These are phyloP conservation scores for Populus hybrid DNA, from an alignment of 441 rosid genomes.

Conservation along the genomic window DNA sequence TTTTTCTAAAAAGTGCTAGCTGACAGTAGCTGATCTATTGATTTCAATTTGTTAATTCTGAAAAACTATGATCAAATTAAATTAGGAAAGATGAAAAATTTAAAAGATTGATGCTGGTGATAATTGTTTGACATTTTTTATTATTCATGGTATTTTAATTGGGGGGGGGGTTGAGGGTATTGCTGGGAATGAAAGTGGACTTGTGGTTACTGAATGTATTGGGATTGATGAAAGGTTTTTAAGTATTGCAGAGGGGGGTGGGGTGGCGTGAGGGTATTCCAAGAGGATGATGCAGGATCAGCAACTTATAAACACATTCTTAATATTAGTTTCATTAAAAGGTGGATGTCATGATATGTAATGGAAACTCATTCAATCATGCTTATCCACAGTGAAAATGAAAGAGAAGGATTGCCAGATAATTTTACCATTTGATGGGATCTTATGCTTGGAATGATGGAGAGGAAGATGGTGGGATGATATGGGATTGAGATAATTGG, in stretches of 20 bases:
- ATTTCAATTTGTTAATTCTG: background rate
- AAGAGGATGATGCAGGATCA: background rate
- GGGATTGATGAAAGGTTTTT: background rate
- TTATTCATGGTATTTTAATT: background rate
- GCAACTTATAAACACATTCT: background rate
- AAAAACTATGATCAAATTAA: background rate
- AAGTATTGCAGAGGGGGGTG: background rate
- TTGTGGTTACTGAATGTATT: background rate
- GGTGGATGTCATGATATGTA: background rate
- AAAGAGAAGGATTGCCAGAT: background rate
- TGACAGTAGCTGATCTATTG: background rate
- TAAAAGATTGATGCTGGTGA: background rate
- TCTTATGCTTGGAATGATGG: background rate
- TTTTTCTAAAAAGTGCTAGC: background rate
- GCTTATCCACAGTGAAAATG: background rate
- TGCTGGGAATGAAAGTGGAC: background rate
- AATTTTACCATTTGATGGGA: background rate
- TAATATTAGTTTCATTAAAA: background rate
- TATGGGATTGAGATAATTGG: background rate
- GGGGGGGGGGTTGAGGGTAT: too few species aligned
- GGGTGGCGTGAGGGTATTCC: background rate
- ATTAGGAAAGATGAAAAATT: background rate
- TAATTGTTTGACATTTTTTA: too few species aligned
- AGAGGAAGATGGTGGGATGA: background rate
- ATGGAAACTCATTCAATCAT: background rate